Evolutionary conservation across 2,329 filamentous ascomycete genomes (phyloP).

Genomic region (Cryphonectria parasitica): DNA sequence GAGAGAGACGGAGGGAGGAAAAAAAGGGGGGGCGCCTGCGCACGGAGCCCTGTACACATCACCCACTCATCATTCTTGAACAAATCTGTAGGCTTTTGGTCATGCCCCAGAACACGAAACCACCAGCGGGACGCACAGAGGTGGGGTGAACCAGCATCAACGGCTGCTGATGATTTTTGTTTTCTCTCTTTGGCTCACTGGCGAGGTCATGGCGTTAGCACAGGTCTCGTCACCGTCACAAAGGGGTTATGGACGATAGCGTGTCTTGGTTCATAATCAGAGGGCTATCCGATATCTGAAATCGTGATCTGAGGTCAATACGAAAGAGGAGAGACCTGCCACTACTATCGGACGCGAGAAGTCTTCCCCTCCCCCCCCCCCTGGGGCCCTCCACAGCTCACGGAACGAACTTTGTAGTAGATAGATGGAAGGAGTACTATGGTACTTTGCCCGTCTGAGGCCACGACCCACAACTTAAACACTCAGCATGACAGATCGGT

Average conservation of each 20-base stretch:
- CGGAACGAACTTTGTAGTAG: background rate
- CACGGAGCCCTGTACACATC: background rate
- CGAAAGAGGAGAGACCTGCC: background rate
- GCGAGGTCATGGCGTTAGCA: background rate
- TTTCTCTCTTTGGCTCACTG: background rate
- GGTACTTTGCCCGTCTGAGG: background rate
- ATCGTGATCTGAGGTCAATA: background rate
- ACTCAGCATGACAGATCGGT: conserved; percentile 6
- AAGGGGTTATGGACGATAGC: background rate
- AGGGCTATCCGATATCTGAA: background rate
- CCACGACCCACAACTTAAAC: background rate
- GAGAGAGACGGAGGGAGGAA: too few relatives aligned
- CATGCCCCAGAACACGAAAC: background rate
- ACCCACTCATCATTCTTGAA: background rate
- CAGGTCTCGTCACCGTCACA: background rate
- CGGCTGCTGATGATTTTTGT: background rate
- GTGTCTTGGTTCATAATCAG: background rate
- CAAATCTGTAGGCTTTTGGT: background rate
- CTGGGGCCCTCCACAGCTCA: too few relatives aligned
- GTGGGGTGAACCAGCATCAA: background rate
- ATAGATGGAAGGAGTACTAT: background rate
- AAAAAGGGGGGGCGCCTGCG: conserved; percentile 5
- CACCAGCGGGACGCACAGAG: background rate
- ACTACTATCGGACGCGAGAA: conserved; percentile 4
- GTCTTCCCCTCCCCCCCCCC: background rate